Conservation (phyloP, 371 early-diverging fungal species). For the Circinella umbellata region DNA sequence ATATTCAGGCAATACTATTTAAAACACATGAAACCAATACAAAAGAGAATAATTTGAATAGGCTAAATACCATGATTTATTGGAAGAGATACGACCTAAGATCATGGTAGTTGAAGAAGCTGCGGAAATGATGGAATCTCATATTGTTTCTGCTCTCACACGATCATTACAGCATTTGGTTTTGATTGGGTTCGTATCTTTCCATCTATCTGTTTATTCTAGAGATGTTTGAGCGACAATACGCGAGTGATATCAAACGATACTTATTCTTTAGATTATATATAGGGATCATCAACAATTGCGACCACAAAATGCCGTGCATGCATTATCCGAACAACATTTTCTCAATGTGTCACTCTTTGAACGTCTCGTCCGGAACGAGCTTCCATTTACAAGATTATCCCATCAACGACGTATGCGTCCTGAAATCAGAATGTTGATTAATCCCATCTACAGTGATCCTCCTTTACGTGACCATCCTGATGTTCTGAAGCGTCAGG, state of each 20-base stretch:
- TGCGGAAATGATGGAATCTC: conserved; percentile 76
- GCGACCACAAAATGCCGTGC: conserved; percentile 60
- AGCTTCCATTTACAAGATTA: conserved; percentile 57
- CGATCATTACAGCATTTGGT: conserved; percentile 65
- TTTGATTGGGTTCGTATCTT: conserved; percentile 61
- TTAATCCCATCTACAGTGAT: conserved; percentile 60
- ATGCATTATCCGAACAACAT: conserved; percentile 52
- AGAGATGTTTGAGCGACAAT: no score
- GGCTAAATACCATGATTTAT: conserved; percentile 67
- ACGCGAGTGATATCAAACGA: no score
- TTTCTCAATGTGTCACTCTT: conserved; percentile 69
- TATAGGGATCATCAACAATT: conserved; percentile 74
- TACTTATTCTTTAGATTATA: no score
- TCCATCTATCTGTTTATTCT: background rate
- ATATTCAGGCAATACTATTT: no score
- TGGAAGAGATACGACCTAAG: conserved; percentile 53
- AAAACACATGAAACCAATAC: no score
- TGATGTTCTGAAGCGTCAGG: conserved; percentile 47
- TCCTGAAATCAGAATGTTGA: conserved; percentile 67
- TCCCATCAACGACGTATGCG: conserved; percentile 76
- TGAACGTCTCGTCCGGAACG: conserved; percentile 64
- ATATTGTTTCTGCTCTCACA: conserved; percentile 65
- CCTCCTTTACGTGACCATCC: conserved; percentile 56
- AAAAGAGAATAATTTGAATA: conserved; percentile 10
- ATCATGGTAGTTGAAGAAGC: conserved; percentile 78